phyloP scores from a whole-genome alignment of 1,139 yeast species.

The Lodderomyces theae region DNA sequence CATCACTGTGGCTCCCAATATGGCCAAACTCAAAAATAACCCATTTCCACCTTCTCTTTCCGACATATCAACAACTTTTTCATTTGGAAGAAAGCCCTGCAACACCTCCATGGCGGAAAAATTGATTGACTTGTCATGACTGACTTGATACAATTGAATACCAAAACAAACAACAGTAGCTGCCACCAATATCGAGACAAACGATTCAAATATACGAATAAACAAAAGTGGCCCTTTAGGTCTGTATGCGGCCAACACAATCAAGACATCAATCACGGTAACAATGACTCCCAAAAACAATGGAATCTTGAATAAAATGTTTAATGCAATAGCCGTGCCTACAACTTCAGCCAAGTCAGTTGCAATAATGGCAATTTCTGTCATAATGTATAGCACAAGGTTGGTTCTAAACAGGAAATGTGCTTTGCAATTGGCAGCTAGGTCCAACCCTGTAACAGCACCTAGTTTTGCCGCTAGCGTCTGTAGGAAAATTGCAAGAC shows the following conservation, averaged over 20 bases:
- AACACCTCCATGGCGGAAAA: constrained; percentile 55
- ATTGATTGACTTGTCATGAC: constrained; percentile 49
- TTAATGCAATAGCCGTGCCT: constrained; percentile 87
- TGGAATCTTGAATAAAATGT: constrained; percentile 77
- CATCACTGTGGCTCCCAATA: constrained; percentile 97
- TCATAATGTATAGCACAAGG: constrained; percentile 61
- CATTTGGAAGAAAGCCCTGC: constrained; percentile 77
- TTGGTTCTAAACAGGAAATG: constrained; percentile 67
- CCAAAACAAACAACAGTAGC: constrained; percentile 86
- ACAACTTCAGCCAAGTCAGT: constrained; percentile 94
- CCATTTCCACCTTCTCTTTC: constrained; percentile 68
- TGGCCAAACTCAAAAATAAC: constrained; percentile 80
- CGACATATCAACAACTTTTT: constrained; percentile 54
- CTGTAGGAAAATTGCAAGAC: constrained; percentile 85
- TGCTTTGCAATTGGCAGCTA: constrained; percentile 81
- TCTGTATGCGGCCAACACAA: constrained; percentile 82
- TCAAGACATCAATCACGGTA: constrained; percentile 79
- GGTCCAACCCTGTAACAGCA: constrained; percentile 84
- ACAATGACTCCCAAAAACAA: constrained; percentile 73
- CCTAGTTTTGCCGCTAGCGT: constrained; percentile 82
- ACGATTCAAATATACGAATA: constrained; percentile 77
- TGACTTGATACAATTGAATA: constrained; percentile 68
- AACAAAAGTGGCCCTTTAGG: constrained; percentile 83
- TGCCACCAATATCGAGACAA: constrained; percentile 72
- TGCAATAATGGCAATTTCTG: constrained; percentile 87